Percentiles rank a stretch among this genome's conserved stretches.
These are phyloP conservation scores for Mycotypha africana DNA, from an alignment of 371 early-diverging fungal species.

Conservation along the genomic window DNA sequence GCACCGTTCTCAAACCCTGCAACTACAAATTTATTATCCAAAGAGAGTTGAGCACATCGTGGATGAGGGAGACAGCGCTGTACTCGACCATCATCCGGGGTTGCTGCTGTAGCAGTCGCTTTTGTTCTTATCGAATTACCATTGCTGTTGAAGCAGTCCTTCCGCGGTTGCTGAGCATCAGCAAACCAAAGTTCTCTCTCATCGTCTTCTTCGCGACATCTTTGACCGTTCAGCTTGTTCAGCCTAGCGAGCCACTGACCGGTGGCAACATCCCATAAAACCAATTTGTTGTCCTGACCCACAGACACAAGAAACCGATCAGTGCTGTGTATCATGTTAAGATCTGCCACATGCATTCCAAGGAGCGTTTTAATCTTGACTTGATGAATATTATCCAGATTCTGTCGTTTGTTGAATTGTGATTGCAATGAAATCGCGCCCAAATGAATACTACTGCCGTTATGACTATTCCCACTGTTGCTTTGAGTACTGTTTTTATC, in stretches of 20 bases:
- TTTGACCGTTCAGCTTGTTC: constrained; percentile 21
- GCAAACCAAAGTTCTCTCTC: too few species aligned
- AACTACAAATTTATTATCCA: constrained; percentile 22
- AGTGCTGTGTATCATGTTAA: constrained; percentile 10
- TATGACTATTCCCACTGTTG: constrained; percentile 10
- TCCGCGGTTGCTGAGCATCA: too few species aligned
- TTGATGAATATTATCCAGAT: constrained; percentile 10
- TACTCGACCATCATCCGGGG: too few species aligned
- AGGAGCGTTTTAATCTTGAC: constrained; percentile 25
- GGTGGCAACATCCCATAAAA: constrained; percentile 24
- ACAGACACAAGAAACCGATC: constrained; percentile 21
- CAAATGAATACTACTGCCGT: constrained; percentile 27
- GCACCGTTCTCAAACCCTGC: constrained; percentile 33
- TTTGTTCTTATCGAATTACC: too few species aligned
- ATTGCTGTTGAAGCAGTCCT: too few species aligned
- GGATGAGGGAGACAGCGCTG: too few species aligned
- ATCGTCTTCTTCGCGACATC: too few species aligned
- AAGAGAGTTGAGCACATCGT: constrained; percentile 24
- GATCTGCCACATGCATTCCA: constrained; percentile 31
- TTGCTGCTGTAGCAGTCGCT: too few species aligned
- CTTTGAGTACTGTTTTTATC: background rate
- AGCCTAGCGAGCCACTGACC: constrained; percentile 29
- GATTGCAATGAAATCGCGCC: constrained; percentile 35
- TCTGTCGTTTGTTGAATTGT: constrained; percentile 20
- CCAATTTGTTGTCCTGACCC: constrained; percentile 27